phyloP scores from a whole-genome alignment of 345 rosid genomes.

The Passiflora organensis region DNA sequence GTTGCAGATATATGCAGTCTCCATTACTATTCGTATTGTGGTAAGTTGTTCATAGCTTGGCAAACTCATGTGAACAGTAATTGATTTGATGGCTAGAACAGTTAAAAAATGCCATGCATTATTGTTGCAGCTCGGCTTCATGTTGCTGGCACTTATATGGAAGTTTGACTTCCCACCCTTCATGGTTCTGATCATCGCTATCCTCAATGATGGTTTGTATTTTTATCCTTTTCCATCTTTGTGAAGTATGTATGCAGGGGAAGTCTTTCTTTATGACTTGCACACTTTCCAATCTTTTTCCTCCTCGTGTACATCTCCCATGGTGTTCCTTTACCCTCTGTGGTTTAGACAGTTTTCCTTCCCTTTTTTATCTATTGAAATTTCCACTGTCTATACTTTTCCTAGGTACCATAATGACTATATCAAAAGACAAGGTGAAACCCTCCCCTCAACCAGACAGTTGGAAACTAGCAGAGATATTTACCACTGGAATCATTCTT shows the following conservation, averaged over 20 bases:
- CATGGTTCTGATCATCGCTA: slow-evolving; percentile 62
- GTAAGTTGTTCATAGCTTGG: slow-evolving; percentile 26
- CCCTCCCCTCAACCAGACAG: slow-evolving; percentile 99
- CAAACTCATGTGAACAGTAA: neutral
- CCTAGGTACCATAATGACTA: slow-evolving; percentile 94
- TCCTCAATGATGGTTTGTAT: slow-evolving; percentile 43
- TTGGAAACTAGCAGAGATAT: slow-evolving; percentile 96
- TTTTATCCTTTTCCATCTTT: neutral
- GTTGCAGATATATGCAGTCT: slow-evolving; percentile 79
- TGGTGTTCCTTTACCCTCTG: neutral
- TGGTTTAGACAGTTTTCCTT: neutral
- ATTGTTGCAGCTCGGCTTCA: slow-evolving; percentile 48
- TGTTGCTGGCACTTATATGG: slow-evolving; percentile 66
- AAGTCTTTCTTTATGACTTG: too few relatives aligned
- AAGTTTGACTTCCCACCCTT: slow-evolving; percentile 62
- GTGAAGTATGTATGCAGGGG: neutral
- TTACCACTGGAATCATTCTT: slow-evolving; percentile 81
- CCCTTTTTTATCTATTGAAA: neutral
- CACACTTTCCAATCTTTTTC: too few relatives aligned
- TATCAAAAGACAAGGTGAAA: slow-evolving; percentile 96
- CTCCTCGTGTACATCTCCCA: neutral
- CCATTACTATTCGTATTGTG: slow-evolving; percentile 86
- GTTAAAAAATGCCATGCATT: neutral
- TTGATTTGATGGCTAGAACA: too few relatives aligned
- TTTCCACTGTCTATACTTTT: neutral